Conservation (phyloP, 176 grass and related monocot genomes). For the Aegilops umbellulata region DNA sequence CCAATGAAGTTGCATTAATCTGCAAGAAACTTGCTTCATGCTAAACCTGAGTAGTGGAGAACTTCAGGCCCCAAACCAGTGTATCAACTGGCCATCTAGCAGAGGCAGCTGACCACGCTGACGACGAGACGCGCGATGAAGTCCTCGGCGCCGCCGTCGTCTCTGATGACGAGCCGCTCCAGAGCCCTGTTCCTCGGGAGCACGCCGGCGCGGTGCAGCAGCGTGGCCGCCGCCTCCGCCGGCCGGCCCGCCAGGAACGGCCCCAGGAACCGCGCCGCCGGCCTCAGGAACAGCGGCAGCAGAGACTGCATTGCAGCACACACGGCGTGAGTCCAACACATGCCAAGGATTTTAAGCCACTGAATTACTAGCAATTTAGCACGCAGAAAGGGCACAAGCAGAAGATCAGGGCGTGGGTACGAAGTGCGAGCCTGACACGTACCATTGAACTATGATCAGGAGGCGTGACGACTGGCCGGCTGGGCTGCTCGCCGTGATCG, state of each 20-base stretch:
- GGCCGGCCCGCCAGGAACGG: constrained; percentile 37
- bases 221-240: constrained; percentile 42
- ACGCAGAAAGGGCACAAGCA: too few relatives aligned
- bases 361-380: too few relatives aligned
- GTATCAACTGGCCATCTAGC: background rate
- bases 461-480: too few relatives aligned
- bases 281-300: constrained; percentile 44
- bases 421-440: background rate
- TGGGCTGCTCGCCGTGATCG: background rate
- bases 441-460: background rate
- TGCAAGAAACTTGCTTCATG: too few relatives aligned
- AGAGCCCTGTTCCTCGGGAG: constrained; percentile 61
- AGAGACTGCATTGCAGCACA: constrained; percentile 31
- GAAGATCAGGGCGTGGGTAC: too few relatives aligned
- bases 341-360: background rate
- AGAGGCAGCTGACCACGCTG: constrained; percentile 46
- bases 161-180: constrained; percentile 51
- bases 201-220: constrained; percentile 54
- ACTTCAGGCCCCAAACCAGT: too few relatives aligned
- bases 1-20: too few relatives aligned
- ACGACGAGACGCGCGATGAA: constrained; percentile 56
- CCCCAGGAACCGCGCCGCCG: constrained; percentile 29
- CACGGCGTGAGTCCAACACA: background rate
- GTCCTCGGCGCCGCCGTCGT: constrained; percentile 10
- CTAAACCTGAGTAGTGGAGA: too few relatives aligned